Base-by-base conservation (phyloP, 805 yeast species). In the Lipomyces yamadae region DNA sequence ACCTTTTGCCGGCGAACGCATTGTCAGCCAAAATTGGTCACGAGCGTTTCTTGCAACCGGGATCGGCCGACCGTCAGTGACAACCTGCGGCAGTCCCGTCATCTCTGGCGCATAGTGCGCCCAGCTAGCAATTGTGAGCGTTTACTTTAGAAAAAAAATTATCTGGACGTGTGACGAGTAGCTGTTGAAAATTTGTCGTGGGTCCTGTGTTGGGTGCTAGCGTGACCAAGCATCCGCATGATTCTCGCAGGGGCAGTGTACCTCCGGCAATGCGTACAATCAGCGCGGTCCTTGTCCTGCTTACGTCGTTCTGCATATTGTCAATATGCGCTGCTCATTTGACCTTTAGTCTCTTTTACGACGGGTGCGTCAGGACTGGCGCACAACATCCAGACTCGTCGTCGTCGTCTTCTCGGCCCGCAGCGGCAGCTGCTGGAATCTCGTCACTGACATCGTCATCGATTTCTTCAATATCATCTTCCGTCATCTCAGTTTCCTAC, bases 401-500 rank as follows among this genome's bases (percentile, higher is more conserved):
- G 48, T n/a, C 48, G 5, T 42, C 48, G 15, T 37, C 24, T n/a
- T 35, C 64, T 18, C 55, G 45, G 29, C 52, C 58, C 6, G 63
- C 63, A 4, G 63, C 63, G 33, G 63, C 63, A 42, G 60, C 63
- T 29, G 63, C 63, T n/a, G 63, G 58, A n/a, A 55, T 58, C 48
- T 45, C 45, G 58, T 10, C 67, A 10, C n/a, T 66, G 33, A 24
- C 64, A n/a, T 61, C 64, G n/a, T 55, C 52, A 13, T 61, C 61
- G 13, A 24, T 62, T 3, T 60, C 48, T 7, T 42, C 48, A 42
- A 15, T 42, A 42, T 42, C 55, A 32, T 52, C 55, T 6, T 52
- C 62, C 7, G 34, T 32, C 8, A 35, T 48, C 32, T 58, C 61
- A 13, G 37, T 42, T 10, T 58, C 61, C 8, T 58, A 24, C 18